Conservation (phyloP, 208 protist species). For the Acanthamoeba culbertsoni region DNA sequence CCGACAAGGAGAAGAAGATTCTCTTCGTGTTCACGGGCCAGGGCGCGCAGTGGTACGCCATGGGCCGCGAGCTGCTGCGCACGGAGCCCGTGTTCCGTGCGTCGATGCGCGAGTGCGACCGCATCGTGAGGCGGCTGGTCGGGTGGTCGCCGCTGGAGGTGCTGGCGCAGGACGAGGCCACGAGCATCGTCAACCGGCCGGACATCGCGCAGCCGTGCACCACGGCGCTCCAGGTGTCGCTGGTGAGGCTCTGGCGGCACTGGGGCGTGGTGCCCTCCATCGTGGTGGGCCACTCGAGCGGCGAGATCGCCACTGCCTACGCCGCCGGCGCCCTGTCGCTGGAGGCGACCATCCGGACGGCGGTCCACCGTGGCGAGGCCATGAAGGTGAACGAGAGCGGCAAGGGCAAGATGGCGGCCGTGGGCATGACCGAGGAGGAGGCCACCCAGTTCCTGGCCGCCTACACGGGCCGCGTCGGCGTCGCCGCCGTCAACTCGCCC, state of each 20-base stretch:
- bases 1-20: background rate
- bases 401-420: slow-evolving; percentile 61
- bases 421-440: slow-evolving; percentile 60
- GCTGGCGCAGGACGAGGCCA: background rate
- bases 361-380: background rate
- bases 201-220: slow-evolving; percentile 61
- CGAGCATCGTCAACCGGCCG: slow-evolving; percentile 42
- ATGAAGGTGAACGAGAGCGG: slow-evolving; percentile 63
- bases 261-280: slow-evolving; percentile 66
- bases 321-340: slow-evolving; percentile 64
- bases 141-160: slow-evolving; percentile 62
- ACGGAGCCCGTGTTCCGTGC: slow-evolving; percentile 59
- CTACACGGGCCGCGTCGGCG: background rate
- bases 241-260: slow-evolving; percentile 41
- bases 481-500: slow-evolving; percentile 9
- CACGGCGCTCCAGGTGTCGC: slow-evolving; percentile 61
- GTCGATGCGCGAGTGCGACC: slow-evolving; percentile 49
- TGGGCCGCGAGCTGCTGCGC: slow-evolving; percentile 63
- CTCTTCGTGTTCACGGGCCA: slow-evolving; percentile 77
- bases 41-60: slow-evolving; percentile 74
- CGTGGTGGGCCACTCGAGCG: slow-evolving; percentile 74
- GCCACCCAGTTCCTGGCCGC: background rate
- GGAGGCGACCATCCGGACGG: slow-evolving; percentile 60
- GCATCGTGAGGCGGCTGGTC: background rate
- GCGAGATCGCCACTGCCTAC: slow-evolving; percentile 67